These are phyloP conservation scores for Akanthomyces lecanii DNA, from an alignment of 2,329 filamentous ascomycete genomes.

Conservation along the genomic window DNA sequence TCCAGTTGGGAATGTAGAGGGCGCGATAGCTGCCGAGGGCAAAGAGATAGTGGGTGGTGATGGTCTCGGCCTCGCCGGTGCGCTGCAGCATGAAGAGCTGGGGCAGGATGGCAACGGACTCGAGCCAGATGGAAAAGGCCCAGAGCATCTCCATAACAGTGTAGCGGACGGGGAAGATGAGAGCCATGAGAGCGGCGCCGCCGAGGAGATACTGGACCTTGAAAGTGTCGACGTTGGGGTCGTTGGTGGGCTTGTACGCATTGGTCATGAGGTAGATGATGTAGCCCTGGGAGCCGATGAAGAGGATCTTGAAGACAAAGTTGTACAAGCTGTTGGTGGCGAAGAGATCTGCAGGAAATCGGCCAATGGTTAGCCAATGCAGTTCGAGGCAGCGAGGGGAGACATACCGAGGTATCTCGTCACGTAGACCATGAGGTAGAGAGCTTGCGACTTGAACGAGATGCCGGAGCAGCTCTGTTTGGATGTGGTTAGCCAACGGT, in stretches of 20 bases:
- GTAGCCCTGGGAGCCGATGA: constrained; percentile 85
- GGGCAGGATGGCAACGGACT: constrained; percentile 91
- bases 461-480: constrained; percentile 98
- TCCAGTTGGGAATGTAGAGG: constrained; percentile 98
- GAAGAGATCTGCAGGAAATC: constrained; percentile 64
- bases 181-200: constrained; percentile 70
- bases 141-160: constrained; percentile 81
- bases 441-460: constrained; percentile 96
- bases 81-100: constrained; percentile 98
- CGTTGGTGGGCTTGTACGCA: constrained; percentile 95
- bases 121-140: constrained; percentile 98
- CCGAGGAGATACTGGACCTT: constrained; percentile 90
- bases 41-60: constrained; percentile 96
- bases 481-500: constrained; percentile 24
- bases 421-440: constrained; percentile 91
- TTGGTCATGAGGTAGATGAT: constrained; percentile 98
- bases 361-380: constrained; percentile 8
- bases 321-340: constrained; percentile 84
- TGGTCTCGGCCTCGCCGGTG: constrained; percentile 98
- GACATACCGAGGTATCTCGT: constrained; percentile 82
- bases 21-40: constrained; percentile 87
- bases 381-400: not conserved
- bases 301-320: constrained; percentile 91
- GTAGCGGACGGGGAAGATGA: constrained; percentile 85
- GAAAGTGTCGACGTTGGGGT: constrained; percentile 96